A percentile compares a stretch with the other conserved stretches of the same genome.
These are phyloP conservation scores for Fibroporia radiculosa DNA, from an alignment of 768 basidiomycete species.

Conservation along the genomic window DNA sequence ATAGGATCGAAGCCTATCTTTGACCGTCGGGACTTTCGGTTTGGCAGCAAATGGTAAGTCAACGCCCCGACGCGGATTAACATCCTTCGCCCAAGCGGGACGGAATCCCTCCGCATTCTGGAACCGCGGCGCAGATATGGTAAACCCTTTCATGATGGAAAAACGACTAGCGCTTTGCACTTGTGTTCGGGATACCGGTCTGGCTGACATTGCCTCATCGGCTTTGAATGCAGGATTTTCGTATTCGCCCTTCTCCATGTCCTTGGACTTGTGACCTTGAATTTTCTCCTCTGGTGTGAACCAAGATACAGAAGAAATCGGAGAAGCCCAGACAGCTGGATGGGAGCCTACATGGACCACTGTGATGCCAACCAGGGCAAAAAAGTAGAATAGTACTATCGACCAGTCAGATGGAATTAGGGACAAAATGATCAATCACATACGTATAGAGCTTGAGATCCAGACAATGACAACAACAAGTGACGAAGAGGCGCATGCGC, in stretches of 20 bases:
- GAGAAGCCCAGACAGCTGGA: slow-evolving; percentile 44
- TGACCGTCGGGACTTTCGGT: slow-evolving; percentile 13
- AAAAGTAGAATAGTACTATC: slow-evolving; percentile 47
- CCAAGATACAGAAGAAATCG: slow-evolving; percentile 52
- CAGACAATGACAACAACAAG: slow-evolving; percentile 23
- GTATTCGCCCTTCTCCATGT: neutral
- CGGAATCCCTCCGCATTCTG: slow-evolving; percentile 18
- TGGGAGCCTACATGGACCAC: slow-evolving; percentile 36
- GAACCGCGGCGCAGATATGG: slow-evolving; percentile 6
- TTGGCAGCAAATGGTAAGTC: slow-evolving; percentile 43
- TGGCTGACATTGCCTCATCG: neutral
- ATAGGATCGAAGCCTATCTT: slow-evolving; percentile 25
- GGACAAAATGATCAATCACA: slow-evolving; percentile 9
- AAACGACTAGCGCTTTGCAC: neutral
- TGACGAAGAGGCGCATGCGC: slow-evolving; percentile 21
- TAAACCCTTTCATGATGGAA: neutral
- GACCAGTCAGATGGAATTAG: neutral
- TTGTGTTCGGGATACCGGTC: too few species aligned
- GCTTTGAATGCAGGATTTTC: slow-evolving; percentile 1
- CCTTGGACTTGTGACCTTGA: slow-evolving; percentile 37
- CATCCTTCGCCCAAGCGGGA: slow-evolving; percentile 44
- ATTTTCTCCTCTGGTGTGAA: slow-evolving; percentile 28
- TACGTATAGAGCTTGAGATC: slow-evolving; percentile 22
- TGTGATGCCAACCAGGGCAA: slow-evolving; percentile 40
- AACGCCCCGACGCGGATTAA: slow-evolving; percentile 43